phyloP scores from a whole-genome alignment of 441 rosid species.

The Erysimum pusillum region DNA sequence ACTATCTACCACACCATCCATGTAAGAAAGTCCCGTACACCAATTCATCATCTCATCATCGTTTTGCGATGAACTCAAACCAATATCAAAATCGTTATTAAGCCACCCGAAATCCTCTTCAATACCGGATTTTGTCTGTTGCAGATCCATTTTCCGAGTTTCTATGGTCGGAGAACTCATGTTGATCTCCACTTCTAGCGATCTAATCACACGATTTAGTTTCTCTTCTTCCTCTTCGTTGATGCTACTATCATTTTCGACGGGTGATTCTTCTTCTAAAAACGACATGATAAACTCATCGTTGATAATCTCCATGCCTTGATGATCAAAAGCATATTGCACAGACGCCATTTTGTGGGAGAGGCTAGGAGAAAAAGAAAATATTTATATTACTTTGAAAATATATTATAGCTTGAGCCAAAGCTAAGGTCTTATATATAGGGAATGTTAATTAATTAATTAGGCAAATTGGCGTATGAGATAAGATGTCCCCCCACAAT shows the following conservation, averaged over 20 bases:
- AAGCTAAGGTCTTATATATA: conserved; percentile 32
- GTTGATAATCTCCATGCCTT: conserved; percentile 39
- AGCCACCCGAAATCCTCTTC: conserved; percentile 44
- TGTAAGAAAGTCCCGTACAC: conserved; percentile 48
- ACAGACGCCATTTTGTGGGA: conserved; percentile 46
- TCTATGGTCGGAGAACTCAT: conserved; percentile 35
- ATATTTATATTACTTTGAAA: conserved; percentile 9
- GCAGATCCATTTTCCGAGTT: conserved; percentile 26
- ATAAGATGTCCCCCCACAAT: conserved; percentile 37
- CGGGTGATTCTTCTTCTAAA: conserved; percentile 49
- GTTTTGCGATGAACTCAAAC: conserved; percentile 51
- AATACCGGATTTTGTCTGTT: background rate
- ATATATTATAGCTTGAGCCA: conserved; percentile 27
- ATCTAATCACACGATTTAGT: conserved; percentile 54
- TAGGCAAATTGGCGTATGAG: conserved; percentile 33
- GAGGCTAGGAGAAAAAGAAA: background rate
- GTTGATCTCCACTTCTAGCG: conserved; percentile 60
- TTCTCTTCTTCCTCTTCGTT: conserved; percentile 51
- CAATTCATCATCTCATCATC: conserved; percentile 53
- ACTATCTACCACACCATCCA: conserved; percentile 45
- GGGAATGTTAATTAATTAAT: conserved; percentile 19
- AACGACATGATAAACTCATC: conserved; percentile 51
- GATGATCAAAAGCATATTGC: conserved; percentile 34
- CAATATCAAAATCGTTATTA: conserved; percentile 50
- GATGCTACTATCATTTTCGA: conserved; percentile 38